These are phyloP conservation scores for Wickerhamomyces bisporus DNA, from an alignment of 805 yeast genomes.

Conservation along the genomic window DNA sequence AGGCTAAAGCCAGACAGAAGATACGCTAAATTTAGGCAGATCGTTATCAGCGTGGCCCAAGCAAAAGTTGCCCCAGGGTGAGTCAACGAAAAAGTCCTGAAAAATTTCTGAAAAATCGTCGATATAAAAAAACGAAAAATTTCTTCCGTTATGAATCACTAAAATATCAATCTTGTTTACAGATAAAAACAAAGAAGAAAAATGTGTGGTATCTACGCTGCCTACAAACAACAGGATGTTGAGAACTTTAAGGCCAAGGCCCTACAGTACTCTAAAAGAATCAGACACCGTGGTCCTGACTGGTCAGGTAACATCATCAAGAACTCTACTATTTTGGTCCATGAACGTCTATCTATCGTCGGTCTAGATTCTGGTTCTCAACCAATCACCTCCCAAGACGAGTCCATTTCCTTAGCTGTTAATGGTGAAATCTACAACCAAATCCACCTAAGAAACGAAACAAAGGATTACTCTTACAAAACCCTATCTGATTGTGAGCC, in stretches of 20 bases:
- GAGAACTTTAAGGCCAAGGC: conserved; percentile 83
- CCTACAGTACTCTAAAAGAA: conserved; percentile 81
- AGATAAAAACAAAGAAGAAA: no score
- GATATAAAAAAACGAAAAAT: no score
- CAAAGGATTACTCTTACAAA: conserved; percentile 68
- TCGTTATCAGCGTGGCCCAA: no score
- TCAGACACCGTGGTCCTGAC: conserved; percentile 99
- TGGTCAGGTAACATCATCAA: conserved; percentile 89
- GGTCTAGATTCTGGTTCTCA: conserved; percentile 98
- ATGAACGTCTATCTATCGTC: conserved; percentile 96
- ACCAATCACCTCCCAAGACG: conserved; percentile 84
- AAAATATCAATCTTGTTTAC: no score
- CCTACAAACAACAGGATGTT: conserved; percentile 75
- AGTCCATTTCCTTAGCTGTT: conserved; percentile 69
- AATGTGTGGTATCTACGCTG: conserved; percentile 98
- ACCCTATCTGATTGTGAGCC: conserved; percentile 96
- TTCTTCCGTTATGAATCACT: no score
- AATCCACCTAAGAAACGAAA: conserved; percentile 75
- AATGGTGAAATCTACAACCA: conserved; percentile 99
- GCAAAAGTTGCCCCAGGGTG: no score
- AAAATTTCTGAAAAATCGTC: no score
- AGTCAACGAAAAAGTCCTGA: not conserved
- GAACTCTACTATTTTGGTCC: conserved; percentile 80
- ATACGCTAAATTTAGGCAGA: no score
- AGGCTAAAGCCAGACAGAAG: no score